Conservation (phyloP, 345 rosid species). For the Brassica rapa region DNA sequence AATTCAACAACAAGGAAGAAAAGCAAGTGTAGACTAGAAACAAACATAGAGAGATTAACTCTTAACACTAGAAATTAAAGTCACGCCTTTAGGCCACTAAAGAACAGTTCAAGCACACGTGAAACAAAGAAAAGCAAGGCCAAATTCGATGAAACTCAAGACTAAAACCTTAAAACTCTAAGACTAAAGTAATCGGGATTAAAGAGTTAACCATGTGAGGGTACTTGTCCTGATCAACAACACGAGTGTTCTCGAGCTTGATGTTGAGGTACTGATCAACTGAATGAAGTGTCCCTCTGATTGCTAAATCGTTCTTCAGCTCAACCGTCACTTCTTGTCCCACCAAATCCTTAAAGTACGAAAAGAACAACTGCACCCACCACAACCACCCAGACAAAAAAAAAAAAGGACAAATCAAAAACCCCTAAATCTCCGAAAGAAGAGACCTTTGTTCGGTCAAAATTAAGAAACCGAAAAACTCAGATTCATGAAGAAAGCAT, state of each 20-base stretch:
- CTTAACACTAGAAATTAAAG: neutral
- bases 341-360: constrained; percentile 98
- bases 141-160: neutral
- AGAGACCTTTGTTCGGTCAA: constrained; percentile 19
- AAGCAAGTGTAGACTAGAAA: neutral
- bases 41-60: neutral
- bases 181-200: neutral
- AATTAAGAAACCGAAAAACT: neutral
- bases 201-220: constrained; percentile 88
- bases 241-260: constrained; percentile 99
- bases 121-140: neutral
- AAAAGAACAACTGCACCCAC: constrained; percentile 88
- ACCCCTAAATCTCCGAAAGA: constrained; percentile 13
- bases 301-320: constrained; percentile 96
- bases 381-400: constrained; percentile 3
- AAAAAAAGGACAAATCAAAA: neutral
- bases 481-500: neutral
- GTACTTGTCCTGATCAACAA: constrained; percentile 97
- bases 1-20: constrained; percentile 11
- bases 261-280: constrained; percentile 99
- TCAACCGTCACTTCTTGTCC: constrained; percentile 99
- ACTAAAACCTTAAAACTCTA: constrained; percentile 5
- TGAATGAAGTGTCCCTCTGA: constrained; percentile 97
- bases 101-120: constrained; percentile 1
- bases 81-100: neutral